Percentiles rank a stretch among this genome's conserved stretches.
Evolutionary conservation across 2,329 filamentous ascomycete genomes (phyloP).

Genomic region (Elsinoe batatas): DNA sequence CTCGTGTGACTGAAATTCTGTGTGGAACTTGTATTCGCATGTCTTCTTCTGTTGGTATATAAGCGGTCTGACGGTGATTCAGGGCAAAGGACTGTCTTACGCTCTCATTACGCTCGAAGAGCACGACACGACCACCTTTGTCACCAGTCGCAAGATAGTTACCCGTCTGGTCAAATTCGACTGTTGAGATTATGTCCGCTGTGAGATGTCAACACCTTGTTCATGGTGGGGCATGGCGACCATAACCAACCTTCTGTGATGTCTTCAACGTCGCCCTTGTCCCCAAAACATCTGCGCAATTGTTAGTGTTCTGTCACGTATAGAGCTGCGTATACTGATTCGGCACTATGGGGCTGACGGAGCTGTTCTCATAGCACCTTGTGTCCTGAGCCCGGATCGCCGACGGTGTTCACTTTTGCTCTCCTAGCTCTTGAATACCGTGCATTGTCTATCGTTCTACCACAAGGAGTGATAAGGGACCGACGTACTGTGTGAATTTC

Average conservation of each 20-base stretch:
- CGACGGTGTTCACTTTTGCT: neutral
- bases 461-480: neutral
- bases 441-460: neutral
- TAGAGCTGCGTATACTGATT: no score
- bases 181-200: conserved; percentile 88
- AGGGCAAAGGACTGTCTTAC: conserved; percentile 42
- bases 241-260: conserved; percentile 74
- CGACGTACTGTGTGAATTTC: conserved; percentile 96
- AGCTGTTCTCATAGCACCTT: no score
- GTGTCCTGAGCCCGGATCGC: no score
- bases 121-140: conserved; percentile 74
- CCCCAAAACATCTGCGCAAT: conserved; percentile 78
- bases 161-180: conserved; percentile 82
- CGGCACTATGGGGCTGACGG: no score
- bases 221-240: neutral
- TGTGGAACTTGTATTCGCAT: conserved; percentile 99
- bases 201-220: neutral
- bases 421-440: neutral
- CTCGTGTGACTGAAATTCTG: conserved; percentile 98
- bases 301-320: neutral
- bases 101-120: conserved; percentile 92
- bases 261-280: conserved; percentile 98
- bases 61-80: conserved; percentile 3
- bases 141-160: conserved; percentile 87
- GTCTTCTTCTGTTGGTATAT: conserved; percentile 77